Percentiles rank a stretch among this genome's conserved stretches.
Evolutionary conservation across 345 rosid species (phyloP).

Genomic region (Clausena lansium): DNA sequence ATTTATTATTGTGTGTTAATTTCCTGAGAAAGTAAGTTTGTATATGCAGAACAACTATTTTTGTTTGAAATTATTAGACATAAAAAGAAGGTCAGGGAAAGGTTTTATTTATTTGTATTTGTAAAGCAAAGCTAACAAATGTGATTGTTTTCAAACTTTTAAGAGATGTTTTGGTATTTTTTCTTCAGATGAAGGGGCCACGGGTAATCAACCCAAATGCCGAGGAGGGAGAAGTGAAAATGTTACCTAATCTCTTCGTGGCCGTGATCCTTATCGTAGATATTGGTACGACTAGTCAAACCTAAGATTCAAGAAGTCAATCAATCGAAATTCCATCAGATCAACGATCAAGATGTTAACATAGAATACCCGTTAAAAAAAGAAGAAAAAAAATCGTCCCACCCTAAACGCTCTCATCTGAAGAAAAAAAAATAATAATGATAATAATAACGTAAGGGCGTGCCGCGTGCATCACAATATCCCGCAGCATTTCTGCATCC

Average conservation of each 20-base stretch:
- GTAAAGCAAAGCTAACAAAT: not conserved
- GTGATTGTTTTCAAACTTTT: not conserved
- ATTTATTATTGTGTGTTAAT: too few species aligned
- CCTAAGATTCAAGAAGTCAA: not conserved
- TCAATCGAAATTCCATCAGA: not conserved
- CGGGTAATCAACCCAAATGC: not conserved
- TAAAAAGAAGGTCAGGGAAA: too few species aligned
- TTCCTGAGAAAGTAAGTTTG: too few species aligned
- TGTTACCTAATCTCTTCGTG: too few species aligned
- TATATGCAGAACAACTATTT: too few species aligned
- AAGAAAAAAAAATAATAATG: too few species aligned
- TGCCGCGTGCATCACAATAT: conserved; percentile 33
- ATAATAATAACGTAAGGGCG: conserved; percentile 5
- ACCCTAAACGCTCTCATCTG: not conserved
- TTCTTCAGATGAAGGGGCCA: not conserved
- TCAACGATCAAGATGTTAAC: not conserved
- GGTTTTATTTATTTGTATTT: too few species aligned
- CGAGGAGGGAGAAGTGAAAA: not conserved
- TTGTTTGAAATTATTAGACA: too few species aligned
- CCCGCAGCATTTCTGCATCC: conserved; percentile 24
- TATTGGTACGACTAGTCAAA: not conserved
- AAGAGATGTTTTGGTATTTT: not conserved
- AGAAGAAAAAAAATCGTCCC: not conserved
- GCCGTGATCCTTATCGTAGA: not conserved
- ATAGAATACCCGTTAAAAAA: not conserved